Conservation (phyloP, 345 rosid genomes). For the Schrenkiella parvula region DNA sequence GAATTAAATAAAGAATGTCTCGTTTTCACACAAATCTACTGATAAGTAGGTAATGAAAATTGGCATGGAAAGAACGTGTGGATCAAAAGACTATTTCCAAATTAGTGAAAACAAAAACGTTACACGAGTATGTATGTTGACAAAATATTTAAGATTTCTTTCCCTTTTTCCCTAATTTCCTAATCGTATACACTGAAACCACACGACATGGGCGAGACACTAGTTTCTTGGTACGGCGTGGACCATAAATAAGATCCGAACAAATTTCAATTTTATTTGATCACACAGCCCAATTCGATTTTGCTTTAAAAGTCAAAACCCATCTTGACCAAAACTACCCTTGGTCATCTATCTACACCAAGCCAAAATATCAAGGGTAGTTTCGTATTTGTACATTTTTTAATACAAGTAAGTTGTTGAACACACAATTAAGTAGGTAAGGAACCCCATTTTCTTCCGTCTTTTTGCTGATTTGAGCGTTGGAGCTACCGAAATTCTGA, state of each 20-base stretch:
- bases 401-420: not conserved
- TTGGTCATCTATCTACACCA: not conserved
- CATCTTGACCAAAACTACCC: constrained; percentile 25
- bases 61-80: too few species aligned
- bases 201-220: constrained; percentile 1
- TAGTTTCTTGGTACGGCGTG: not conserved
- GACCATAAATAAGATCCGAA: not conserved
- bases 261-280: not conserved
- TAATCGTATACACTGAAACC: constrained; percentile 3
- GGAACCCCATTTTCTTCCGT: not conserved
- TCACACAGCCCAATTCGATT: not conserved
- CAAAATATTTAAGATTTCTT: too few species aligned
- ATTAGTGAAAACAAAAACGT: not conserved
- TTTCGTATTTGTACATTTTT: not conserved
- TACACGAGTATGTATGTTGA: not conserved
- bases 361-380: not conserved
- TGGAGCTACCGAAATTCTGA: constrained; percentile 22
- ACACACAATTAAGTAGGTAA: constrained; percentile 22
- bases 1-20: too few species aligned
- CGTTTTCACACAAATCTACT: too few species aligned
- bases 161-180: too few species aligned
- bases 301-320: not conserved
- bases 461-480: constrained; percentile 15
- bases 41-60: too few species aligned
- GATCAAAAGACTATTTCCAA: not conserved